A percentile compares a stretch with the other conserved stretches of the same genome.
phyloP scores from a whole-genome alignment of 768 basidiomycete genomes.

The Pulveroboletus sp. region DNA sequence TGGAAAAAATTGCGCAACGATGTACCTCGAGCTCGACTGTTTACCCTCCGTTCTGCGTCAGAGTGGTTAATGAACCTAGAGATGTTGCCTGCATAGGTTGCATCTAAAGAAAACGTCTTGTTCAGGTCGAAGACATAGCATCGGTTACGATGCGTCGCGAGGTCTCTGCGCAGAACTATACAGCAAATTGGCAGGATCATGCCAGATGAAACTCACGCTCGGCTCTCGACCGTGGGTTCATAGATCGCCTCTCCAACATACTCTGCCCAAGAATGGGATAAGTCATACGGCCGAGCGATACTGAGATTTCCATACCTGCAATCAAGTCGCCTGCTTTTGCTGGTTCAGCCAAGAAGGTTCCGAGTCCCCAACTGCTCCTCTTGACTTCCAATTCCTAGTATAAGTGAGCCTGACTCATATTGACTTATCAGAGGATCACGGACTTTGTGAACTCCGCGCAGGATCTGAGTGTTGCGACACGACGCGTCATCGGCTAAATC shows the following conservation, averaged over 20 bases:
- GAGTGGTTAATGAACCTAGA: constrained; percentile 71
- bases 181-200: background rate
- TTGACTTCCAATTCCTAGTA: constrained; percentile 42
- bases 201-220: constrained; percentile 41
- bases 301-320: constrained; percentile 29
- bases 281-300: background rate
- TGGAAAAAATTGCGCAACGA: background rate
- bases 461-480: constrained; percentile 52
- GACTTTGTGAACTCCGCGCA: constrained; percentile 46
- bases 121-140: constrained; percentile 65
- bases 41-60: constrained; percentile 27
- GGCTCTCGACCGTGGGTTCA: constrained; percentile 45
- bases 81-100: constrained; percentile 53
- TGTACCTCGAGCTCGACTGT: constrained; percentile 48
- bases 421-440: background rate
- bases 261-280: constrained; percentile 38
- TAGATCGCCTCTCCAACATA: constrained; percentile 64
- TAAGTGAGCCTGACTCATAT: constrained; percentile 5
- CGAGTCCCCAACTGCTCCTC: constrained; percentile 49
- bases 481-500: constrained; percentile 27
- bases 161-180: constrained; percentile 31
- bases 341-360: constrained; percentile 48
- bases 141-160: constrained; percentile 47
- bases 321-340: constrained; percentile 47
- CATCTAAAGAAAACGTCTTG: constrained; percentile 47